Base-by-base conservation (phyloP, 306 rosid species). In the Sphenostylis stenocarpa region DNA sequence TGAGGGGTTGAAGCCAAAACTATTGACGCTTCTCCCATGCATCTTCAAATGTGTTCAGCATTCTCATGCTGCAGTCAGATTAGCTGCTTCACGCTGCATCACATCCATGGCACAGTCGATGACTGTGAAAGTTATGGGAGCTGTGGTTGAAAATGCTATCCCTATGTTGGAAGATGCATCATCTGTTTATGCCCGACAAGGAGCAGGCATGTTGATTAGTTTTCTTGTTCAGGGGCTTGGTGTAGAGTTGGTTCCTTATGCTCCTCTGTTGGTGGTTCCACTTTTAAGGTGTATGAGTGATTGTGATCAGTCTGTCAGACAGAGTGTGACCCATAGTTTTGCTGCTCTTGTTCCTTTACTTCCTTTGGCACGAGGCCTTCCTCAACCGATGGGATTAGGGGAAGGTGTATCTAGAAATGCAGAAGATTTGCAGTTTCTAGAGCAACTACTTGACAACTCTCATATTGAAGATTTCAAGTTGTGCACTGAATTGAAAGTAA, bases 321-420 rank as follows among this genome's bases (percentile, higher is more conserved):
- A 87, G 87, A 89, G 97, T 83, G 99, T 95, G 79, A 95, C 99
- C 47, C 99, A 84, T 85, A 92, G 99, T 88, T 95, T 95, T 92
- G 99, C 99, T 67, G 92, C 99, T 60, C 97, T 95, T 81, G 99
- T 95, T 70, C 99, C 99, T 65, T 86, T 95, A 81, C 97, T 95
- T 85, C 99, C 99, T 80, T 81, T 95, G 70, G 97, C 99, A 3
- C 90, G 97, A 21, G 99, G 99, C 79, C 90, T 95, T 83, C 97
- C 97, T 67, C 93, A 90, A 73, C 99, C 97, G 36, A 77, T 57
- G 84, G 97, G 91, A 72, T 75, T 92, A 41, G 86, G 89, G 65
- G 92, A 90, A 76, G 86, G 80, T 67, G 74, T 90, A 61, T 87
- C 90, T 26, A 83, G 85, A 76, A 92, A 82, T 66, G 82, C 89